Base-by-base conservation (phyloP, 495 filamentous ascomycete species). In the Podospora bellae-mahoneyi region DNA sequence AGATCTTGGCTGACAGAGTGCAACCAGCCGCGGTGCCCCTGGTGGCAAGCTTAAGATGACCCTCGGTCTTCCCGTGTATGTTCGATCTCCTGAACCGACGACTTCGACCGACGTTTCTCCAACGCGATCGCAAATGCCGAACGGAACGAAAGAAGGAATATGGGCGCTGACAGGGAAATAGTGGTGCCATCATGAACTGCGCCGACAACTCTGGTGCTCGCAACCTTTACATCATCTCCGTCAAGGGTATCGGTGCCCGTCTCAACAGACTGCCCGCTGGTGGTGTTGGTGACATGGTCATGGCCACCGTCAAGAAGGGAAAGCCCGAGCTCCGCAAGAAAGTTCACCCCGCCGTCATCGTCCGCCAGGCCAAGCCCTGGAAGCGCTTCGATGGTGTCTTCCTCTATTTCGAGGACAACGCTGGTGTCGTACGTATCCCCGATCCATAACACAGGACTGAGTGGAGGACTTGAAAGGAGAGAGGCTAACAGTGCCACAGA, bases 21-120 rank as follows among this genome's bases (percentile, higher is more conserved):
- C 64, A 26, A 57, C 69, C 66, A 87, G 94, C 78, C 92, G 92
- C 87, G 91, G 91, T 91, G 90, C 91, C 86, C 88, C 94, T 74
- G 96, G 95, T 87, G 96, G 96, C 91, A 99, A 99, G 91, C 90
- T 99, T 72, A 99, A 97, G 90, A 99, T 99, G 95, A 97, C 95
- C 81, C 92, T 99, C 83, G 95, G 91, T 97, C 92, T 99, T 77
- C 95, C 95, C 82, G 91, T 93, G 94, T 97, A 94, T 83, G 94
- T 92, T 66, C 70, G 66, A 75, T 65, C 60, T 60, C 53, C 32
- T 60, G 34, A 62, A 59, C 54, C 10, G 6, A 62, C 71, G 60
- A 73, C 55, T 55, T 16, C 75, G 58, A 69, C 26, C 67, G 63
- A 69, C 13, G 69, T 10, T 39, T n/a, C 60, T 62, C 60, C 20